A percentile compares a stretch with the other conserved stretches of the same genome.
Conservation (phyloP, 805 yeast species). For the Candida argentea region DNA sequence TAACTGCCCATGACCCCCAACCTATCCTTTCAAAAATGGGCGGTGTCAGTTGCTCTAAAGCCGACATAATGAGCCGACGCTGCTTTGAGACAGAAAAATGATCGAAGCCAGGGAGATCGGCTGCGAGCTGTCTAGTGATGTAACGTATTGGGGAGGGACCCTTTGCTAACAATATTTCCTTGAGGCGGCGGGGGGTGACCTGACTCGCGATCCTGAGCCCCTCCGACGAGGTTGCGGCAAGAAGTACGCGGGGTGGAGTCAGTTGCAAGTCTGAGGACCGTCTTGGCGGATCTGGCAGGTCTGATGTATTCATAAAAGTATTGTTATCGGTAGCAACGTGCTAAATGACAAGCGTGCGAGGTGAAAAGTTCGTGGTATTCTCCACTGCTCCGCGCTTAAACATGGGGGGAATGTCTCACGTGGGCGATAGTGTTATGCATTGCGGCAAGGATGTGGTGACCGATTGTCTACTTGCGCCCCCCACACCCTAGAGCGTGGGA, state of each 20-base stretch:
- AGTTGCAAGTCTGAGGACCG: background rate
- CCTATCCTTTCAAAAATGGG: conserved; percentile 83
- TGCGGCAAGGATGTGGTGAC: too few relatives aligned
- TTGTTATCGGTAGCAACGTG: background rate
- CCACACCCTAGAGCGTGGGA: too few relatives aligned
- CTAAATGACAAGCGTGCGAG: conserved; percentile 1
- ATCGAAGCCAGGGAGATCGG: conserved; percentile 72
- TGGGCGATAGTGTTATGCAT: too few relatives aligned
- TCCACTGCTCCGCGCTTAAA: too few relatives aligned
- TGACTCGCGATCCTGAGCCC: conserved; percentile 82
- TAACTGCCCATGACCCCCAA: conserved; percentile 91
- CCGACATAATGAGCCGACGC: conserved; percentile 81
- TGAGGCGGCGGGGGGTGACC: conserved; percentile 72
- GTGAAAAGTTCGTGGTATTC: background rate
- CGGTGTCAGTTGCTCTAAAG: conserved; percentile 64
- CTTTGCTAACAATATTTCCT: conserved; percentile 53
- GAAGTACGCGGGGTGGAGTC: conserved; percentile 10
- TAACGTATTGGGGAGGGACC: conserved; percentile 91
- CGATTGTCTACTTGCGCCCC: too few relatives aligned
- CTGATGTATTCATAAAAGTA: background rate
- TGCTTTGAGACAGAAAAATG: conserved; percentile 78
- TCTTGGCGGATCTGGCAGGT: conserved; percentile 1
- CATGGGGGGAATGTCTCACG: too few relatives aligned
- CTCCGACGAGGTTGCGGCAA: conserved; percentile 76
- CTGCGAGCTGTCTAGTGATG: conserved; percentile 67